Evolutionary conservation across 2,329 filamentous ascomycete species (phyloP).

Genomic region (Penicillium sp.): DNA sequence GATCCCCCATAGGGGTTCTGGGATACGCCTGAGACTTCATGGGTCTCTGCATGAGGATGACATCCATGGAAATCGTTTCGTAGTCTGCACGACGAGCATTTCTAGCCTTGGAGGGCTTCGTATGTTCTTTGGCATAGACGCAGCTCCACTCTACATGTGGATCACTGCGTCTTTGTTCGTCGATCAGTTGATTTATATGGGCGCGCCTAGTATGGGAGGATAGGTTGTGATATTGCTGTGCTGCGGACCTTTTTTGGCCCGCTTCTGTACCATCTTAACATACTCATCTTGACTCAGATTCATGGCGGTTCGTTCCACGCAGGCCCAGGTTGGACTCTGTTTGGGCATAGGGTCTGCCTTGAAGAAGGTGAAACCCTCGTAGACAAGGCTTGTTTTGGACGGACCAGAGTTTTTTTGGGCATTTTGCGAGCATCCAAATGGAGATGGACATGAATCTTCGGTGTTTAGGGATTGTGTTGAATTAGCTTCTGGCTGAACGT

Average conservation of each 20-base stretch:
- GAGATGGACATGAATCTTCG: background rate
- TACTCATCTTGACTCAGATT: constrained; percentile 34
- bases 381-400: constrained; percentile 15
- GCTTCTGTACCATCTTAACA: constrained; percentile 30
- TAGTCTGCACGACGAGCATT: constrained; percentile 29
- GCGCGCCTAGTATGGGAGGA: constrained; percentile 26
- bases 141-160: constrained; percentile 38
- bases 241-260: constrained; percentile 28
- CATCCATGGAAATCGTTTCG: constrained; percentile 34
- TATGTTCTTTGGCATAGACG: constrained; percentile 37
- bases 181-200: constrained; percentile 39
- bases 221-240: constrained; percentile 33
- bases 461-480: background rate
- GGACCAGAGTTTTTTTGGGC: background rate
- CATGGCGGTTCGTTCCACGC: constrained; percentile 32
- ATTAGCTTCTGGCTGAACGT: background rate
- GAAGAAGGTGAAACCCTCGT: constrained; percentile 40
- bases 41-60: constrained; percentile 36
- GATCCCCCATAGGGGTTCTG: constrained; percentile 15
- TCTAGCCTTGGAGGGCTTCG: constrained; percentile 29
- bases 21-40: constrained; percentile 17
- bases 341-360: constrained; percentile 33
- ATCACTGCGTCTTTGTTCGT: constrained; percentile 32
- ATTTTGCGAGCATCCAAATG: background rate
- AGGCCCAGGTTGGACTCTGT: constrained; percentile 33